Conservation (phyloP, 2,329 filamentous ascomycete genomes). For the Penicillium expansum region DNA sequence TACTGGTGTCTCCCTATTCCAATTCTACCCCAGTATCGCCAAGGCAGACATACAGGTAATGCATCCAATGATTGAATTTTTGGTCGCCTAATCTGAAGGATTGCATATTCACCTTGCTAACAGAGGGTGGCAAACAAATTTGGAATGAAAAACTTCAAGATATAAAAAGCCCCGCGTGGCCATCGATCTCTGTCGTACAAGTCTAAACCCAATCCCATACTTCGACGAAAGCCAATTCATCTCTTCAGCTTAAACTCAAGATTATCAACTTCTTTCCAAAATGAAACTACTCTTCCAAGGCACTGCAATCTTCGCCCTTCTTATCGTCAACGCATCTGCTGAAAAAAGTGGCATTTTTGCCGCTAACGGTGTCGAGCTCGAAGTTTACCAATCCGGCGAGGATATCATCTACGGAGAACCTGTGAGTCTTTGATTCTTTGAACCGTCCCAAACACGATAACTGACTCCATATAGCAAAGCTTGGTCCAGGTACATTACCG, state of each 20-base stretch:
- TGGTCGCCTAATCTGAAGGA: not conserved
- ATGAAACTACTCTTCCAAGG: not conserved
- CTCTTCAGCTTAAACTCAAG: not conserved
- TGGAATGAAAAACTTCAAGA: too few relatives aligned
- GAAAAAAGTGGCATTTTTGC: not conserved
- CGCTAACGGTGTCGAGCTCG: constrained; percentile 1
- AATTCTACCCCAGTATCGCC: not conserved
- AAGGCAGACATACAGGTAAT: not conserved
- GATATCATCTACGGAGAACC: not conserved
- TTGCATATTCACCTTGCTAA: not conserved
- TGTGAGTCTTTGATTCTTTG: not conserved
- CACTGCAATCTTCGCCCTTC: not conserved
- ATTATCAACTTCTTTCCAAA: not conserved
- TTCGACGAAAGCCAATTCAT: not conserved
- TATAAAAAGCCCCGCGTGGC: not conserved
- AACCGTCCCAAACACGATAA: not conserved
- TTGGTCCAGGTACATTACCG: not conserved
- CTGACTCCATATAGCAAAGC: not conserved
- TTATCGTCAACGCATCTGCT: not conserved
- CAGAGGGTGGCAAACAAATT: not conserved
- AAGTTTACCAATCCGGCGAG: not conserved
- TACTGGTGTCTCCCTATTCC: not conserved
- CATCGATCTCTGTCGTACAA: not conserved
- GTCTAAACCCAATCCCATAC: not conserved
- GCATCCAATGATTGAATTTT: not conserved